Percentiles rank a stretch among this genome's conserved stretches.
phyloP scores from a whole-genome alignment of 345 rosid genomes.

The Aurinia saxatilis region DNA sequence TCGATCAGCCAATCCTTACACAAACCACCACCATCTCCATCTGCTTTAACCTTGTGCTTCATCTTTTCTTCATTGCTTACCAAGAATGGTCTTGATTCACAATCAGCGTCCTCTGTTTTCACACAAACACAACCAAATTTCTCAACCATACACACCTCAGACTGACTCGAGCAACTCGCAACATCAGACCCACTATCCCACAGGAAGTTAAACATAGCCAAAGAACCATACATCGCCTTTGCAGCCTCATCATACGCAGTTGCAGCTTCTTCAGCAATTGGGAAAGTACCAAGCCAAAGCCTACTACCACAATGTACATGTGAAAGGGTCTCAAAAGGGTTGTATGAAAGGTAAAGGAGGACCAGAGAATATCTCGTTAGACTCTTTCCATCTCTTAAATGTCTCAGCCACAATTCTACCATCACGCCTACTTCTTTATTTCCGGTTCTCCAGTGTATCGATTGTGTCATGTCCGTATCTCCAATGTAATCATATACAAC shows the following conservation, averaged over 20 bases:
- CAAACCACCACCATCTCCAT: neutral
- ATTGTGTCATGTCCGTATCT: too few relatives aligned
- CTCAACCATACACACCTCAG: constrained; percentile 40
- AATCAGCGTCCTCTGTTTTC: too few relatives aligned
- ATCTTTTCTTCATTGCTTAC: neutral
- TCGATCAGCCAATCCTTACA: constrained; percentile 9
- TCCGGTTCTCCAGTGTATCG: constrained; percentile 46
- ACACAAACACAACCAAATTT: neutral
- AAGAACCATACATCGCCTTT: constrained; percentile 51
- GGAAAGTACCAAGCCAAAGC: constrained; percentile 85
- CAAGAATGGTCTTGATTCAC: constrained; percentile 16
- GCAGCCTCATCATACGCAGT: constrained; percentile 86
- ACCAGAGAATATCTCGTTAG: too few relatives aligned
- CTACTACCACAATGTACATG: constrained; percentile 48
- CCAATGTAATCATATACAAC: constrained; percentile 21
- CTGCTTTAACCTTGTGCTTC: neutral
- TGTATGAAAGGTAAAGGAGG: too few relatives aligned
- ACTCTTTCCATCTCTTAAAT: constrained; percentile 50
- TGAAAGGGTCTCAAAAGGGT: too few relatives aligned
- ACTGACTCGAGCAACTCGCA: constrained; percentile 27
- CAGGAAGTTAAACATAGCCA: constrained; percentile 65
- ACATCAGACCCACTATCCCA: constrained; percentile 21
- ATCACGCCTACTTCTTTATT: constrained; percentile 34
- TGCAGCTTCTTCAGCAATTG: too few relatives aligned
- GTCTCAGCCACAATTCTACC: constrained; percentile 48